These are phyloP conservation scores for Amphichorda felina DNA, from an alignment of 2,329 filamentous ascomycete genomes.

Conservation along the genomic window DNA sequence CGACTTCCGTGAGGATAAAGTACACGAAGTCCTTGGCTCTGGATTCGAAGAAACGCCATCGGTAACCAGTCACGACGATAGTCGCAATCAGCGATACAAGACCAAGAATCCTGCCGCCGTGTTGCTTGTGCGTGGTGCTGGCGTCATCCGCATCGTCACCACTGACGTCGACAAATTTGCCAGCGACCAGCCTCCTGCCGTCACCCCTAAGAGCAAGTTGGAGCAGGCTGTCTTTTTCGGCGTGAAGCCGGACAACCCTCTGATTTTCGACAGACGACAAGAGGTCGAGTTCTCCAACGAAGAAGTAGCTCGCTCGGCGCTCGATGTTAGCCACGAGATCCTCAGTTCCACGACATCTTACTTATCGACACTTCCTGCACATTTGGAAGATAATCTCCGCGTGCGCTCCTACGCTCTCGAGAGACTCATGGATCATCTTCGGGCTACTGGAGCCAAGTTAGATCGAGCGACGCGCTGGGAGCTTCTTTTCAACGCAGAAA, in stretches of 20 bases:
- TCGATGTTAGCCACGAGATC: slow-evolving; percentile 71
- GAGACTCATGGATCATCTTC: slow-evolving; percentile 62
- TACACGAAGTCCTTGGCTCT: slow-evolving; percentile 51
- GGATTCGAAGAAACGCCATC: slow-evolving; percentile 47
- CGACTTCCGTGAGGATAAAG: slow-evolving; percentile 57
- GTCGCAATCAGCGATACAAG: slow-evolving; percentile 37
- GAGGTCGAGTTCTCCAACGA: slow-evolving; percentile 54
- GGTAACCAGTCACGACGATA: slow-evolving; percentile 27
- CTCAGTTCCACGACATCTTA: slow-evolving; percentile 65
- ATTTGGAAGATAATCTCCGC: slow-evolving; percentile 70
- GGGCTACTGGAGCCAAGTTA: slow-evolving; percentile 52
- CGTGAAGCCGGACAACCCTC: slow-evolving; percentile 66
- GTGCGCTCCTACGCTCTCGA: slow-evolving; percentile 62
- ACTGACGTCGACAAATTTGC: slow-evolving; percentile 48
- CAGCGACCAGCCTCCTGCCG: slow-evolving; percentile 42
- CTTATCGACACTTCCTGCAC: slow-evolving; percentile 60
- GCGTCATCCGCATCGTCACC: slow-evolving; percentile 46
- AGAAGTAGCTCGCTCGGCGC: slow-evolving; percentile 66
- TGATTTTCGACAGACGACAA: slow-evolving; percentile 65
- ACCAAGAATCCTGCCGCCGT: slow-evolving; percentile 53
- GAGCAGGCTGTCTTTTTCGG: slow-evolving; percentile 95
- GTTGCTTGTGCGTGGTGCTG: slow-evolving; percentile 50
- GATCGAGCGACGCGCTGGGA: slow-evolving; percentile 63
- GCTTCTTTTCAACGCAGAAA: slow-evolving; percentile 83
- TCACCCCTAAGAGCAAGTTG: slow-evolving; percentile 79